Evolutionary conservation across 2,329 filamentous ascomycete genomes (phyloP).

Genomic region (Kalaharituber pfeilii): DNA sequence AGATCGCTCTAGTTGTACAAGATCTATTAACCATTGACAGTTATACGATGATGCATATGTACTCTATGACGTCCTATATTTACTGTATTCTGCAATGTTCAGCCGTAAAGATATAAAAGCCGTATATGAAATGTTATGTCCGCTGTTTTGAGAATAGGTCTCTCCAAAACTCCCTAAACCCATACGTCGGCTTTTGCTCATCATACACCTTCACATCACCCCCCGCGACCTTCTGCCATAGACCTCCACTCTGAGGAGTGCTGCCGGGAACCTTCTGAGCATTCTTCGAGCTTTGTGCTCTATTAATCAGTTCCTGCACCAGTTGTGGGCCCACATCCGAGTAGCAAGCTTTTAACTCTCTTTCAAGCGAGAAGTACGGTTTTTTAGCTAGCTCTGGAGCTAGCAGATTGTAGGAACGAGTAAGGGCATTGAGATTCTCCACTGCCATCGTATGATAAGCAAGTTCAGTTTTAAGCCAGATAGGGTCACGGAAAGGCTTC

Average conservation of each 20-base stretch:
- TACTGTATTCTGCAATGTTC: no score
- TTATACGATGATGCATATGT: no score
- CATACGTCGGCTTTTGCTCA: conserved; percentile 58
- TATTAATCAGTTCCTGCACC: conserved; percentile 51
- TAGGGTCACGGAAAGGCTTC: conserved; percentile 55
- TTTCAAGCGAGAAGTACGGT: conserved; percentile 68
- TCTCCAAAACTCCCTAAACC: conserved; percentile 74
- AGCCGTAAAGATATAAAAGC: no score
- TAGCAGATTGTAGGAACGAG: conserved; percentile 85
- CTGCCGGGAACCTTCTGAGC: background rate
- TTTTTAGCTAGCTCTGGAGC: conserved; percentile 84
- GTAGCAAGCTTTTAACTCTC: conserved; percentile 66
- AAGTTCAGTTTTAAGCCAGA: conserved; percentile 55
- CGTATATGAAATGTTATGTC: no score
- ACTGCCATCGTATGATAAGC: conserved; percentile 63
- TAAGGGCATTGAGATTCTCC: conserved; percentile 57
- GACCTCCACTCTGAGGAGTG: conserved; percentile 28
- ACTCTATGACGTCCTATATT: no score
- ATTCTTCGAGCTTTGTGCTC: conserved; percentile 24
- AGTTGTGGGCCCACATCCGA: conserved; percentile 69
- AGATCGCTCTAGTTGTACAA: no score
- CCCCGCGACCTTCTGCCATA: conserved; percentile 45
- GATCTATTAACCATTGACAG: no score
- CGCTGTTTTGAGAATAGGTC: conserved; percentile 43
- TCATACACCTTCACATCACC: conserved; percentile 50